Conservation (phyloP, 495 filamentous ascomycete genomes). For the Neurospora sp. region DNA sequence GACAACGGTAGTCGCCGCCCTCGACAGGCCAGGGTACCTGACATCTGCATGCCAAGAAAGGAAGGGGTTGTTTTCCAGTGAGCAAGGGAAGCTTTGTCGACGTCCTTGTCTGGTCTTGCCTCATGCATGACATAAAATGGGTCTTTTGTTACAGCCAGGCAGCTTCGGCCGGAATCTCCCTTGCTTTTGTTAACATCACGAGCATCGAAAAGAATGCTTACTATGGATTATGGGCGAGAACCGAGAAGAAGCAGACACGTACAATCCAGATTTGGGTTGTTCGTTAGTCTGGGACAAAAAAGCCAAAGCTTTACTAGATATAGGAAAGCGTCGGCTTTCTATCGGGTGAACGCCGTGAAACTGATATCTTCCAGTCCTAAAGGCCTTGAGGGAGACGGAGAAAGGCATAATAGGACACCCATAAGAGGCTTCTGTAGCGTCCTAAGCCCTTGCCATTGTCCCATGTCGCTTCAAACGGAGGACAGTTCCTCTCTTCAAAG, state of each 20-base stretch:
- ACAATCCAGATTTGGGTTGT: no score
- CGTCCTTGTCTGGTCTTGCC: background rate
- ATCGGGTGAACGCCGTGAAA: no score
- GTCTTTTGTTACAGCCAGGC: background rate
- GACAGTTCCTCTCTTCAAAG: no score
- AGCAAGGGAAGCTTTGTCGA: background rate
- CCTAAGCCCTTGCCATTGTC: no score
- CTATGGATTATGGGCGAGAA: background rate
- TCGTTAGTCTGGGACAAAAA: no score
- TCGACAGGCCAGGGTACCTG: background rate
- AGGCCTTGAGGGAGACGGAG: no score
- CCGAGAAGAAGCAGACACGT: background rate
- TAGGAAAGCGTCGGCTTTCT: no score
- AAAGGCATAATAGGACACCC: no score
- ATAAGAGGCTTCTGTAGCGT: no score
- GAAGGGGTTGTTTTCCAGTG: background rate
- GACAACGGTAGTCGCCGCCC: background rate
- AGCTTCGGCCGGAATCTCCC: background rate
- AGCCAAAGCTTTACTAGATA: no score
- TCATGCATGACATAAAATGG: background rate
- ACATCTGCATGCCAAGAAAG: background rate
- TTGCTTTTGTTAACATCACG: background rate
- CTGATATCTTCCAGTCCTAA: no score
- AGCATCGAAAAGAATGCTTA: background rate
- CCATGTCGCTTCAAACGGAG: no score